These are phyloP conservation scores for Globisporangium canariense DNA, from an alignment of 352 stramenopile genomes.

Conservation along the genomic window DNA sequence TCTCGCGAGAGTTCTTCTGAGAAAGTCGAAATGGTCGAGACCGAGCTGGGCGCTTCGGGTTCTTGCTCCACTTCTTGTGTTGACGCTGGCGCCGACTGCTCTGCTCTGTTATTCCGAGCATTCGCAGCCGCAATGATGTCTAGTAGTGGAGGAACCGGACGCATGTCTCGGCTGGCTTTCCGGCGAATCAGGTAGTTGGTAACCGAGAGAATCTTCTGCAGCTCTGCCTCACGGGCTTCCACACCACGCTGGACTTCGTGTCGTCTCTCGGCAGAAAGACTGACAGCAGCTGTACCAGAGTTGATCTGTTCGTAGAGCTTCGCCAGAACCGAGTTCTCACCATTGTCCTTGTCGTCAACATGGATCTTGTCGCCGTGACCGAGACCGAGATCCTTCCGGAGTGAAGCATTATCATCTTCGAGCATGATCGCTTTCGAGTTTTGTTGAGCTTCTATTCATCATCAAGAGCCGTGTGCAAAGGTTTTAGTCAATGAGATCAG, in stretches of 20 bases:
- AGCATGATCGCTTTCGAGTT: constrained; percentile 69
- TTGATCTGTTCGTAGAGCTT: constrained; percentile 87
- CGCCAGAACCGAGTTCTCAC: constrained; percentile 71
- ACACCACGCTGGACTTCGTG: constrained; percentile 87
- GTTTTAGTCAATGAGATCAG: neutral
- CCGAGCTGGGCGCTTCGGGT: constrained; percentile 38
- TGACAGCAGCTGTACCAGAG: constrained; percentile 72
- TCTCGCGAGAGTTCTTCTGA: constrained; percentile 52
- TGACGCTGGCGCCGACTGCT: constrained; percentile 7
- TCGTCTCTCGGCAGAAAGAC: constrained; percentile 77
- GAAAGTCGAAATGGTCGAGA: constrained; percentile 28
- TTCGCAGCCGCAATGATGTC: constrained; percentile 22
- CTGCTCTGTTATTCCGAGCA: constrained; percentile 11
- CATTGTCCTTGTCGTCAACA: constrained; percentile 77
- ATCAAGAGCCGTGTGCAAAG: constrained; percentile 2
- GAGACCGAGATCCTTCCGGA: constrained; percentile 83
- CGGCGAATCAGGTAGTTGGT: constrained; percentile 80
- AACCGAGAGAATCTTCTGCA: constrained; percentile 79
- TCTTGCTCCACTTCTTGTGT: constrained; percentile 28
- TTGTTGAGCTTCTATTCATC: constrained; percentile 52
- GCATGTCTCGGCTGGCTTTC: constrained; percentile 46
- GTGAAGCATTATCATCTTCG: constrained; percentile 55
- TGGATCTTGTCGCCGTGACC: constrained; percentile 88
- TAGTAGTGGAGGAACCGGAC: constrained; percentile 10
- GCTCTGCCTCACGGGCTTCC: constrained; percentile 76